Evolutionary conservation across 2,329 filamentous ascomycete species (phyloP).

Genomic region (Ceratocystis harringtonii): DNA sequence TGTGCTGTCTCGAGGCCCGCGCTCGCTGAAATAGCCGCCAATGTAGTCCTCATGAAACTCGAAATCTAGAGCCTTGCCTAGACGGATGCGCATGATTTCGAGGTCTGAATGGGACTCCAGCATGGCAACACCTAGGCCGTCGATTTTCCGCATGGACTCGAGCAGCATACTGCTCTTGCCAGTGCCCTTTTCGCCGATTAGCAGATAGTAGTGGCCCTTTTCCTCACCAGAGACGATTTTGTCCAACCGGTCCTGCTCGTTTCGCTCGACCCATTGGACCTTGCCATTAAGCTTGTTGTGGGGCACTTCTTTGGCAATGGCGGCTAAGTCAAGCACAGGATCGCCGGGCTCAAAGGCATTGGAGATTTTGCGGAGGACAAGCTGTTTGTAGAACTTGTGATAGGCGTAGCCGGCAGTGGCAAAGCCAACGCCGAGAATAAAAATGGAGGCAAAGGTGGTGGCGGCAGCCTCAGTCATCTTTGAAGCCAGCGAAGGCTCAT

Average conservation of each 20-base stretch:
- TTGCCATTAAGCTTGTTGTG: slow-evolving; percentile 24
- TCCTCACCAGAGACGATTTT: slow-evolving; percentile 61
- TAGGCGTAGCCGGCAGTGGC: slow-evolving; percentile 58
- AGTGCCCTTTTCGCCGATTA: slow-evolving; percentile 90
- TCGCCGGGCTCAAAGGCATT: slow-evolving; percentile 86
- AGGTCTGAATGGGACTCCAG: slow-evolving; percentile 90
- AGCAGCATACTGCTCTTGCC: slow-evolving; percentile 94
- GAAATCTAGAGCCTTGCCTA: slow-evolving; percentile 89
- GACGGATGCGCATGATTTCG: slow-evolving; percentile 83
- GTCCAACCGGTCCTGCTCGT: slow-evolving; percentile 71
- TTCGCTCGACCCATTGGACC: slow-evolving; percentile 63
- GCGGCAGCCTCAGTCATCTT: slow-evolving; percentile 63
- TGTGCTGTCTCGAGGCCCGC: slow-evolving; percentile 79
- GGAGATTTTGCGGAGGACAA: slow-evolving; percentile 85
- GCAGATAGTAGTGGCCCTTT: slow-evolving; percentile 73
- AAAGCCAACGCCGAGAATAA: slow-evolving; percentile 53
- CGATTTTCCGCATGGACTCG: slow-evolving; percentile 83
- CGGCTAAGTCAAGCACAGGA: slow-evolving; percentile 69
- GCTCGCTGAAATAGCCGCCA: slow-evolving; percentile 86
- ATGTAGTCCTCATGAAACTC: slow-evolving; percentile 98
- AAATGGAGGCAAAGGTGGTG: slow-evolving; percentile 60
- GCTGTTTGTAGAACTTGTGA: slow-evolving; percentile 72
- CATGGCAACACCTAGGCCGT: slow-evolving; percentile 84
- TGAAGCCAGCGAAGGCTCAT: slow-evolving; percentile 28
- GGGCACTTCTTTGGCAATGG: slow-evolving; percentile 42